phyloP scores from a whole-genome alignment of 1,284 basidiomycete genomes.

The Fistulina hepatica region DNA sequence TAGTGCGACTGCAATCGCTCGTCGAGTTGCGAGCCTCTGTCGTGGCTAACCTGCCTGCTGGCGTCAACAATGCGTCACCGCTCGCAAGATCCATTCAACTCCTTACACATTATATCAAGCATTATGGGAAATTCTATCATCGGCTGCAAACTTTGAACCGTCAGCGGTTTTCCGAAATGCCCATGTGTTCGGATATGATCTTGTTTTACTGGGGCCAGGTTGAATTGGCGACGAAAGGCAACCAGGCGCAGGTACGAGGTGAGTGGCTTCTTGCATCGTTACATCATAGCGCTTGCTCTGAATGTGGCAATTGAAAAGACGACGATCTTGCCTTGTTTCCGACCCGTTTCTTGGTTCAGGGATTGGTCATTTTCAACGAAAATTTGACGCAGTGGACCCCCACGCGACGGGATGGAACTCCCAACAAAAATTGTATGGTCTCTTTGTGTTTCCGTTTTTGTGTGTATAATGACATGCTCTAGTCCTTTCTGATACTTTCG shows the following conservation, averaged over 20 bases:
- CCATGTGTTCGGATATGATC: conserved; percentile 52
- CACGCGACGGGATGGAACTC: conserved; percentile 43
- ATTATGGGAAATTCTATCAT: conserved; percentile 70
- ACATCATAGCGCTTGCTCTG: neutral
- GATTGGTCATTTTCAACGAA: conserved; percentile 83
- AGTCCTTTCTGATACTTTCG: conserved; percentile 31
- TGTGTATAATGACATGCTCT: conserved; percentile 2
- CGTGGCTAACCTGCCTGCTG: conserved; percentile 18
- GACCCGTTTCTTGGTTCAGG: conserved; percentile 73
- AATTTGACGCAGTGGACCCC: conserved; percentile 66
- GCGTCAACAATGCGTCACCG: neutral
- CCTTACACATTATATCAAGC: conserved; percentile 53
- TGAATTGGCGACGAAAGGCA: conserved; percentile 45
- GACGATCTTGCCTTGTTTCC: conserved; percentile 51
- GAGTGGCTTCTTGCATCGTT: conserved; percentile 1
- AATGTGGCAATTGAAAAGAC: conserved; percentile 26
- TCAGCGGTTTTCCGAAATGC: conserved; percentile 50
- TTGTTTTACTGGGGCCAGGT: conserved; percentile 72
- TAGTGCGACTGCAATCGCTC: conserved; percentile 41
- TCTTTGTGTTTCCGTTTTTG: neutral
- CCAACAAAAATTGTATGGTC: conserved; percentile 47
- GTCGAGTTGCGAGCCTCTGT: conserved; percentile 34
- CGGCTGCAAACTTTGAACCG: conserved; percentile 55
- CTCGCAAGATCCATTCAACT: conserved; percentile 33
- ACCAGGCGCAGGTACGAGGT: conserved; percentile 49